A percentile compares a stretch with the other conserved stretches of the same genome.
Evolutionary conservation across 257 asterid genomes (phyloP).

Genomic region (Nicotiana tomentosiformis): DNA sequence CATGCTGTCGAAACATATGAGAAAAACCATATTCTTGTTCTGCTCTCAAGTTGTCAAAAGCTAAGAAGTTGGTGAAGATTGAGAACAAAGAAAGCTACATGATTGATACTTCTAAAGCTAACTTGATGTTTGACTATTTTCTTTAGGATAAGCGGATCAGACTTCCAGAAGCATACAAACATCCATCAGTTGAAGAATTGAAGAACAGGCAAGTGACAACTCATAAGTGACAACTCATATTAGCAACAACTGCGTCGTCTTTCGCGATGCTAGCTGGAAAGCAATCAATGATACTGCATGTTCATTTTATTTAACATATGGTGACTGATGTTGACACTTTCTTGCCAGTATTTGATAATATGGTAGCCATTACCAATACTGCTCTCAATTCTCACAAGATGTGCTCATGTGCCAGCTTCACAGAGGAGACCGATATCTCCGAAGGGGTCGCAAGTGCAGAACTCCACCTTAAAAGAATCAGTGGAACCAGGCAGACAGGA

Average conservation of each 20-base stretch:
- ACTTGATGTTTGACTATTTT: neutral
- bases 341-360: too few relatives aligned
- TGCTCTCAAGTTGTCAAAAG: neutral
- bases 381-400: neutral
- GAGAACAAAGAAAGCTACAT: neutral
- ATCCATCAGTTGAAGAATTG: neutral
- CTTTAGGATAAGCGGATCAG: neutral
- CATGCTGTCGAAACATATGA: neutral
- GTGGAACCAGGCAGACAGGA: neutral
- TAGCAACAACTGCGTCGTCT: neutral
- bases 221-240: neutral
- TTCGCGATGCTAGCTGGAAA: neutral
- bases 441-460: neutral
- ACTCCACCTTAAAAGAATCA: neutral
- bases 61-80: neutral
- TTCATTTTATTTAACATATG: too few relatives aligned
- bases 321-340: too few relatives aligned
- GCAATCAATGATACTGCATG: neutral
- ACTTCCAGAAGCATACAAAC: neutral
- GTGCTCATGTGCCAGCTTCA: neutral
- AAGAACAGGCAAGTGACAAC: neutral
- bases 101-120: neutral
- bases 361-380: too few relatives aligned
- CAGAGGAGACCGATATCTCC: neutral
- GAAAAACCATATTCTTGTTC: neutral